phyloP scores from a whole-genome alignment of 495 filamentous ascomycete species.

The Corynascus novoguineensis region DNA sequence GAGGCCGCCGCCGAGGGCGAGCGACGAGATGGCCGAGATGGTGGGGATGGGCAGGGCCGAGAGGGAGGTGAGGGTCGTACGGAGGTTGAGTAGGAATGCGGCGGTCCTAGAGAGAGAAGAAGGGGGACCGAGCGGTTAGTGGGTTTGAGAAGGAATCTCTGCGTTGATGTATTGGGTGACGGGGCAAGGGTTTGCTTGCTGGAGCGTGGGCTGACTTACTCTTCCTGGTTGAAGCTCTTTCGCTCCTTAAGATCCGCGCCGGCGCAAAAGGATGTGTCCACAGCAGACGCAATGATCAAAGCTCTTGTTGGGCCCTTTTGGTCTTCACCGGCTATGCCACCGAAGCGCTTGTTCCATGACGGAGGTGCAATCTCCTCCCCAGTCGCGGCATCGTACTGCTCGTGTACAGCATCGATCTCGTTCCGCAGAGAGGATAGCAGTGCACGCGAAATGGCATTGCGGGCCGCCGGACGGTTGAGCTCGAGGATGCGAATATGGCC shows the following conservation, averaged over 20 bases:
- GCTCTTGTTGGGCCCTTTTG: slow-evolving; percentile 60
- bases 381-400: slow-evolving; percentile 56
- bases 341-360: slow-evolving; percentile 33
- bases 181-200: not conserved
- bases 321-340: slow-evolving; percentile 35
- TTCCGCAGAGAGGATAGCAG: slow-evolving; percentile 63
- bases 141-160: not conserved
- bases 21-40: slow-evolving; percentile 71
- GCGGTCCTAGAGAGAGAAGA: slow-evolving; percentile 49
- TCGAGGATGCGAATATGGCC: slow-evolving; percentile 84
- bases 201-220: slow-evolving; percentile 40
- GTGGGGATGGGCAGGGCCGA: slow-evolving; percentile 76
- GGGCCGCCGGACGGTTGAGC: slow-evolving; percentile 74
- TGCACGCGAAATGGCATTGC: slow-evolving; percentile 81
- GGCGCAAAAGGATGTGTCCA: slow-evolving; percentile 81
- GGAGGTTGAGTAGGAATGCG: slow-evolving; percentile 69
- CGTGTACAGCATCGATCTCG: slow-evolving; percentile 63
- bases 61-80: slow-evolving; percentile 63
- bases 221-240: slow-evolving; percentile 60
- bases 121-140: not conserved
- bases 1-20: slow-evolving; percentile 86
- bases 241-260: slow-evolving; percentile 93
- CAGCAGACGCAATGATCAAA: slow-evolving; percentile 69
- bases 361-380: slow-evolving; percentile 40
- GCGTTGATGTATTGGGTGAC: too few species aligned